Evolutionary conservation across 257 asterid species (phyloP).

Genomic region (Ballota nigra): DNA sequence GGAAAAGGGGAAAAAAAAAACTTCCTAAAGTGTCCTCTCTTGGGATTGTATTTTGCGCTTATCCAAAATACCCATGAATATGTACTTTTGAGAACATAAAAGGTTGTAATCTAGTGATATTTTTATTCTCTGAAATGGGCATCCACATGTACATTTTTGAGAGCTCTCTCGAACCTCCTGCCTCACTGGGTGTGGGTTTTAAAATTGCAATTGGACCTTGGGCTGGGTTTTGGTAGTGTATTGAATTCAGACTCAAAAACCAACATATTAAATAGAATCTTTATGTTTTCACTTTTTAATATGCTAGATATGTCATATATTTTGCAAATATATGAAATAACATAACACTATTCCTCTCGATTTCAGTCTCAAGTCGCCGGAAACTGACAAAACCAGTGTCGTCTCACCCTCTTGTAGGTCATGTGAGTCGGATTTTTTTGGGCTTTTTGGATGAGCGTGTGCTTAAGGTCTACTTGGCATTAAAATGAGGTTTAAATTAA

Average conservation of each 20-base stretch:
- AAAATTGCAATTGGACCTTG: not conserved
- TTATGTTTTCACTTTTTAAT: not conserved
- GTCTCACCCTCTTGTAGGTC: too few relatives aligned
- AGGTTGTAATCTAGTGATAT: not conserved
- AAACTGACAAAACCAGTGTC: too few relatives aligned
- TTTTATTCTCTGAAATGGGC: not conserved
- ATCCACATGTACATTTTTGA: not conserved
- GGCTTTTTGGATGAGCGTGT: too few relatives aligned
- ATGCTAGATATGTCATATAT: not conserved
- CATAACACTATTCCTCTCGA: not conserved
- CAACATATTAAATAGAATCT: not conserved
- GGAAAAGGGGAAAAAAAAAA: too few relatives aligned
- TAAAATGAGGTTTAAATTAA: too few relatives aligned
- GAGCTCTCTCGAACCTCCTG: not conserved
- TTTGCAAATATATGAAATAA: not conserved
- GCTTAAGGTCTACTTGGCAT: too few relatives aligned
- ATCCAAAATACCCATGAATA: not conserved
- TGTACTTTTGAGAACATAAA: not conserved
- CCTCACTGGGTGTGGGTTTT: not conserved
- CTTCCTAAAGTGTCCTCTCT: not conserved
- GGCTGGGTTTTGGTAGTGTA: not conserved
- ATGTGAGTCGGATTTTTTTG: too few relatives aligned
- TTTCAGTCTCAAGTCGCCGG: too few relatives aligned
- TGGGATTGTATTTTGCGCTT: not conserved
- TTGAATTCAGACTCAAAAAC: not conserved